These are phyloP conservation scores for Pseudoneurospora amorphoporcata DNA, from an alignment of 495 filamentous ascomycete species.

Conservation along the genomic window DNA sequence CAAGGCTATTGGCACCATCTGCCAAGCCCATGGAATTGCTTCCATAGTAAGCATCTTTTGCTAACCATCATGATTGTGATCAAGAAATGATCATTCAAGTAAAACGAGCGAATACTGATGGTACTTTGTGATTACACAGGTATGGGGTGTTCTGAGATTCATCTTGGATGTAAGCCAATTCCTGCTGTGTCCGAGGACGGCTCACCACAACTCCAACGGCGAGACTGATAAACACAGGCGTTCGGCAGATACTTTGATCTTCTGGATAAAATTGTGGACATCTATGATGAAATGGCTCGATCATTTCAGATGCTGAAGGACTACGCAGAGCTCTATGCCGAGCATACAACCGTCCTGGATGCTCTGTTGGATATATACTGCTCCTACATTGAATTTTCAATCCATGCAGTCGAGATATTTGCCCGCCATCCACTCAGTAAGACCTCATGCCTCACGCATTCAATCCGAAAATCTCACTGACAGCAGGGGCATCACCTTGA, in stretches of 20 bases:
- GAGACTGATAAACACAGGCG: background rate
- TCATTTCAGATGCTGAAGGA: background rate
- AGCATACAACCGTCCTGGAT: background rate
- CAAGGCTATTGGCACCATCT: background rate
- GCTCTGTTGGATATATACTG: background rate
- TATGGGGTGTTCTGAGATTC: background rate
- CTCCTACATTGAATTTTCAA: background rate
- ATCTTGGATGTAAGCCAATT: background rate
- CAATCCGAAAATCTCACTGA: background rate
- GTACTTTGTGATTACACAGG: background rate
- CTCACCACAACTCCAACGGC: background rate
- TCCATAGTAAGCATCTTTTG: background rate
- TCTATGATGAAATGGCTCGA: background rate
- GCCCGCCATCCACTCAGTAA: background rate
- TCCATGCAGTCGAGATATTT: background rate
- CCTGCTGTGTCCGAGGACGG: background rate
- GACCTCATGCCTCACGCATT: background rate
- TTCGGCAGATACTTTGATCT: background rate
- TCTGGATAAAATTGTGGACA: background rate
- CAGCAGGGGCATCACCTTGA: background rate
- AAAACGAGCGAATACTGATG: background rate
- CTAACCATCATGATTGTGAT: background rate
- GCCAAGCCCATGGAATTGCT: background rate
- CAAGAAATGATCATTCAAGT: background rate
- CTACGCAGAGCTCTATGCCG: background rate